A percentile compares a stretch with the other conserved stretches of the same genome.
These are phyloP conservation scores for Solanum chmielewskii DNA, from an alignment of 257 asterid genomes.

Conservation along the genomic window DNA sequence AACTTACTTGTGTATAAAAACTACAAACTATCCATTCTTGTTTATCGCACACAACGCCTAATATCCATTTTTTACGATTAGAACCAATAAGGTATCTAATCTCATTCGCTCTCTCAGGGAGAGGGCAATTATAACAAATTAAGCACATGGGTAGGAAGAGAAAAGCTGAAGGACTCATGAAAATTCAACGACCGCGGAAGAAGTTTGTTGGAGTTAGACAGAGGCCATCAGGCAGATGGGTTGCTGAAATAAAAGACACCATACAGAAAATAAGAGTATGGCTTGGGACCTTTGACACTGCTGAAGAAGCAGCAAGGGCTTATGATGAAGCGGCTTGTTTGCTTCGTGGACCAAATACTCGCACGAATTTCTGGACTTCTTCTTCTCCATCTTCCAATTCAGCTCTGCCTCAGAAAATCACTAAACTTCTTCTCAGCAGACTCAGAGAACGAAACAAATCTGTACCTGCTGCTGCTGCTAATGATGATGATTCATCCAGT, in stretches of 20 bases:
- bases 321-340: constrained; percentile 49
- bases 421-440: constrained; percentile 51
- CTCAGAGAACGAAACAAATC: constrained; percentile 47
- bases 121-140: not conserved
- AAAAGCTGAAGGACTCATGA: constrained; percentile 22
- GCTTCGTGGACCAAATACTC: constrained; percentile 75
- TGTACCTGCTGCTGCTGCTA: constrained; percentile 4
- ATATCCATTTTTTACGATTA: not conserved
- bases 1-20: not conserved
- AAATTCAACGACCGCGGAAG: constrained; percentile 33
- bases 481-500: not conserved
- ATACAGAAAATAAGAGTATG: constrained; percentile 10
- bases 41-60: not conserved
- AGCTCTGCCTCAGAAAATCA: constrained; percentile 59
- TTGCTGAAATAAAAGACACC: constrained; percentile 7
- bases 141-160: constrained; percentile 48
- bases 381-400: constrained; percentile 22
- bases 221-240: constrained; percentile 10
- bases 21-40: not conserved
- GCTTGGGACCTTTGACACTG: constrained; percentile 8
- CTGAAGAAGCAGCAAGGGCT: constrained; percentile 10
- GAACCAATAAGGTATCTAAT: not conserved
- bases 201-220: constrained; percentile 33
- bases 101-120: not conserved
- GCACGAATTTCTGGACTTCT: constrained; percentile 74